A percentile compares a stretch with the other conserved stretches of the same genome.
Evolutionary conservation across 2,329 filamentous ascomycete species (phyloP).

Genomic region (Clarireedia monteithiana): DNA sequence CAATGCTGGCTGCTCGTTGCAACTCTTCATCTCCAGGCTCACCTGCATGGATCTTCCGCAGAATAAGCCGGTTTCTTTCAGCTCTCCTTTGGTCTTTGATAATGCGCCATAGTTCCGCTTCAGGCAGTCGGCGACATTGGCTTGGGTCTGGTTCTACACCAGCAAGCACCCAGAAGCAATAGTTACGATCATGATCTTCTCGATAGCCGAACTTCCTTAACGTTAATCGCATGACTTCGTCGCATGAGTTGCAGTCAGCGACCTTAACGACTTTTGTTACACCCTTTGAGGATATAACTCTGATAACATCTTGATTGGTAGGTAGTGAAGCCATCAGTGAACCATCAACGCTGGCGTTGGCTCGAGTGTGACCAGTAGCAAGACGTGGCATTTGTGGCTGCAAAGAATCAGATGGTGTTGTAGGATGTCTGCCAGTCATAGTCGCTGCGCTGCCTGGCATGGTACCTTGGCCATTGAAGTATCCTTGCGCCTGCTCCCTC

Average conservation of each 20-base stretch:
- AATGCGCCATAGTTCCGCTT: slow-evolving; percentile 83
- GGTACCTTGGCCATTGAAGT: slow-evolving; percentile 43
- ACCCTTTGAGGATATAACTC: slow-evolving; percentile 86
- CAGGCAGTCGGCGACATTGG: slow-evolving; percentile 73
- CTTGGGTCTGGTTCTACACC: slow-evolving; percentile 76
- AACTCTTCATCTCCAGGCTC: slow-evolving; percentile 85
- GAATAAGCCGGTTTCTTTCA: slow-evolving; percentile 83
- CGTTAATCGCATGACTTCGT: slow-evolving; percentile 87
- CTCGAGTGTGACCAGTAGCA: slow-evolving; percentile 63
- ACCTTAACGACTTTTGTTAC: slow-evolving; percentile 93
- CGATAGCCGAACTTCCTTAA: slow-evolving; percentile 81
- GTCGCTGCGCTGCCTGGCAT: slow-evolving; percentile 42
- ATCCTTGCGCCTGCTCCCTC: slow-evolving; percentile 41
- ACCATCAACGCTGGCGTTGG: slow-evolving; percentile 77
- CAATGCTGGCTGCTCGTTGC: slow-evolving; percentile 79
- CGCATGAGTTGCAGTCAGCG: slow-evolving; percentile 80
- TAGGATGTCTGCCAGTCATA: slow-evolving; percentile 45
- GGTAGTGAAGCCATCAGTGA: slow-evolving; percentile 81
- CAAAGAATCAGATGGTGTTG: slow-evolving; percentile 49
- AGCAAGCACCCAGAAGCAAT: slow-evolving; percentile 91
- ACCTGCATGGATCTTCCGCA: slow-evolving; percentile 85
- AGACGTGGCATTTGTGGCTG: slow-evolving; percentile 51
- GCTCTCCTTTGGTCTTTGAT: slow-evolving; percentile 79
- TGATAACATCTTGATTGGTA: slow-evolving; percentile 78
- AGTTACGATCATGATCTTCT: slow-evolving; percentile 87